Evolutionary conservation across 495 filamentous ascomycete species (phyloP), one percentile per base, ranked within the genome.

Genomic region (Annulohypoxylon moriforme): DNA sequence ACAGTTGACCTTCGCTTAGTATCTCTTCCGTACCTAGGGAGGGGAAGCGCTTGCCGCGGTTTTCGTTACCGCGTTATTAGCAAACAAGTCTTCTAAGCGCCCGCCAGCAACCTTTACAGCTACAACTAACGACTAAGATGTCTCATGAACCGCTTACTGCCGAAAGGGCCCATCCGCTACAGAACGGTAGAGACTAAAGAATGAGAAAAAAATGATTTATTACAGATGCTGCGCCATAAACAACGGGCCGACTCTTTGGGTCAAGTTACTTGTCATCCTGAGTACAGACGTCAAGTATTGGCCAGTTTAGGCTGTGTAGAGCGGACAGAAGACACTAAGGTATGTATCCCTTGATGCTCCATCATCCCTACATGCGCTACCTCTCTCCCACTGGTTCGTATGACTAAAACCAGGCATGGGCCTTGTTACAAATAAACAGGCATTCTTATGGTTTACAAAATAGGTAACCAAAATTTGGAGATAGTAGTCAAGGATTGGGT

Each of bases 121-220:
- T 53, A 31, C 13, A 18, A 1, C 16, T n/a, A n/a, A n/a, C n/a
- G n/a, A n/a, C n/a, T n/a, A 52, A 9, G 44, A 9, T 50, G n/a
- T 49, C 44, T 52, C 59, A 62, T 50, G 40, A 34, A 47, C 57
- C 56, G 14, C 44, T 46, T 55, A 53, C 56, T 44, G n/a, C 64
- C 33, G 24, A 33, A 53, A 25, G 55, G 55, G 10, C 13, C 56
- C 13, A n/a, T 53, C 64, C 56, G 46, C 46, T 60, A 22, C 56
- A 46, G 56, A 67, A 67, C 16, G 44, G 9, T 34, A 55, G n/a
- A 14, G 11, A 6, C 8, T 53, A 36, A 22, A 42, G 9, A 53
- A 20, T 24, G n/a, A 40, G 6, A 52, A 13, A 33, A 59, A 29
- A 60, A 27, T 36, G 29, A 36, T 4, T n/a, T 33, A 18, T 67